Base-by-base conservation (phyloP, 2,329 filamentous ascomycete genomes). In the Aspergillus phoenicis region DNA sequence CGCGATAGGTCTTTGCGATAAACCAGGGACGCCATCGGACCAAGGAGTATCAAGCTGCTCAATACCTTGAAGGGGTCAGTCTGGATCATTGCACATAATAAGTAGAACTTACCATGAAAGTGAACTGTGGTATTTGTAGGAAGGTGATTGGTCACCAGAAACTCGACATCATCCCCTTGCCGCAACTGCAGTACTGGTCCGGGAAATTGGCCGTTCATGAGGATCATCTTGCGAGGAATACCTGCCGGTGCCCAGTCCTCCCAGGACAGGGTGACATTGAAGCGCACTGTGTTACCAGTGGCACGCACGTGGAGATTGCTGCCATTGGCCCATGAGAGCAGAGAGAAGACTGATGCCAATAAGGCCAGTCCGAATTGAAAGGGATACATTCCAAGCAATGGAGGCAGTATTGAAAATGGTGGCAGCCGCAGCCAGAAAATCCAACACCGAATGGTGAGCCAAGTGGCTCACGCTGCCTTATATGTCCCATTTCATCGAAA, bases 1-100 rank as follows among this genome's bases (percentile, higher is more conserved):
- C 5, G 74, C 68, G 58, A 87, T 85, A 6, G 80, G 74, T 3
- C 73, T 74, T 64, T 87, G 85, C 1, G 81, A 80, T 2, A 87
- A 69, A 4, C 84, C 84, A 1, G 84, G 83, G 0, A 83, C 80
- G 28, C 85, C 85, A 57, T 88, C 85, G 0, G 83, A 81, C 84
- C 84, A 87, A 0, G 84, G 82, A 0, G 83, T 85, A 24, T 71
- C 72, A 2, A 69, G 61, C 76, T 83, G 82, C 36, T 82, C 79
- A 24, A 86, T 77, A 1, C 68, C 68, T 70, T 47, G 4, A n/a
- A 58, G 49, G 10, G 7, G 45, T 60, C 20, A 61, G 47, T 41
- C 17, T 39, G n/a, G 11, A 11, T n/a, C 2, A 22, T 53, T 45
- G 17, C 36, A 20, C n/a, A 41, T 24, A 20, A 7, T 5, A 10